Conservation (phyloP, 2,329 filamentous ascomycete genomes). For the Dothidotthia symphoricarpi region DNA sequence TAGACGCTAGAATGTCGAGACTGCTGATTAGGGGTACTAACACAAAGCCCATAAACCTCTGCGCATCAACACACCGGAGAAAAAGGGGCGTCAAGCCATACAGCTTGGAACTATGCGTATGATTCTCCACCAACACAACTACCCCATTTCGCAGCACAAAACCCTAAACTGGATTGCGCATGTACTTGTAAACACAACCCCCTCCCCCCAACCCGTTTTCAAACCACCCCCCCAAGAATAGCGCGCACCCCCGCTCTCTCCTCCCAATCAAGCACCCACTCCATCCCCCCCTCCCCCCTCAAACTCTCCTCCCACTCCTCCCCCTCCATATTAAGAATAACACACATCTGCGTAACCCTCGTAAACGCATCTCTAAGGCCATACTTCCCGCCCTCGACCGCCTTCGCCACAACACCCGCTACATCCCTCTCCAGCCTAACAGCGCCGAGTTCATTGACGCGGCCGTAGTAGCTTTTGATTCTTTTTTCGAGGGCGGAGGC, state of each 20-base stretch:
- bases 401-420: constrained; percentile 64
- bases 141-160: too few relatives aligned
- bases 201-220: too few relatives aligned
- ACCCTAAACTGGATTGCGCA: too few relatives aligned
- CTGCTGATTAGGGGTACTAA: too few relatives aligned
- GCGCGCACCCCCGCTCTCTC: constrained; percentile 71
- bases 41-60: too few relatives aligned
- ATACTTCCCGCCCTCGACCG: constrained; percentile 69
- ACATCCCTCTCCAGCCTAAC: constrained; percentile 83
- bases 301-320: constrained; percentile 83
- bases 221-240: constrained; percentile 53
- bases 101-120: too few relatives aligned
- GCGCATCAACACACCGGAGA: too few relatives aligned
- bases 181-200: too few relatives aligned
- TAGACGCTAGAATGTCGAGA: too few relatives aligned
- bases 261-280: constrained; percentile 69
- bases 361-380: constrained; percentile 73
- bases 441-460: constrained; percentile 77
- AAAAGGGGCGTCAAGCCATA: too few relatives aligned
- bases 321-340: constrained; percentile 91
- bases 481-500: constrained; percentile 81
- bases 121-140: too few relatives aligned
- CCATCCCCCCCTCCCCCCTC: constrained; percentile 58
- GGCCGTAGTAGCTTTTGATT: constrained; percentile 75
- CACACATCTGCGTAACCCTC: constrained; percentile 73